Evolutionary conservation across 768 basidiomycete genomes (phyloP), one percentile per base, ranked within the genome.

Genomic region (Phaeotremella fagi): DNA sequence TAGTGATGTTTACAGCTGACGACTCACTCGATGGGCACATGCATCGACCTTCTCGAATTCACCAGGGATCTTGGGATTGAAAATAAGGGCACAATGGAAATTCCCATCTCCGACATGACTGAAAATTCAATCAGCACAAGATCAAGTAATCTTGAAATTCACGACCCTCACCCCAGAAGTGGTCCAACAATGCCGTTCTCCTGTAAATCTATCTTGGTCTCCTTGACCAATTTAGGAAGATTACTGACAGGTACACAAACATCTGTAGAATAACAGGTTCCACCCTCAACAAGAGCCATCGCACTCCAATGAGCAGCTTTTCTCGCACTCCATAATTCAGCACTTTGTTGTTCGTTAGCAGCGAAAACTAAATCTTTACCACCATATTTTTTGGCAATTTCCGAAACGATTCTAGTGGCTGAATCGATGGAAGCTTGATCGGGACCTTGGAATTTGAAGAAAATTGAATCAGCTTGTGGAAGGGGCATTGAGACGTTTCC

Each of bases 361-460:
- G 88, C 88, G 64, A 88, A 85, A 56, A 82, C 77, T 55, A 90
- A 87, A 18, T 78, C 77, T 22, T 72, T 77, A 48, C 87, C 83
- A 2, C 82, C 82, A 59, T 91, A 82, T 61, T 78, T 81, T 60
- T 81, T 78, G 20, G 85, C 81, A 24, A 91, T 83, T 15, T 75
- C 69, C 58, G 83, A 77, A 24, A 88, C 80, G n/a, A 78, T 73
- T 33, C 79, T 77, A 0, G 84, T 81, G 0, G 85, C 79, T 36
- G 79, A 78, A 3, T 80, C 70, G 53, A 75, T 70, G 25, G 80
- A 79, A 14, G 45, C 44, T 18, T 43, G 37, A 22, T 41, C 48
- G 11, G 53, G 45, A 18, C 89, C 89, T 71, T 90, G 88, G 42
- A 94, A 80, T 71, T 92, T 90, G 79, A 95, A 88, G 76, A 92